Evolutionary conservation across 352 stramenopile species (phyloP), one percentile per base, ranked within the genome.

Genomic region (Globisporangium solare): DNA sequence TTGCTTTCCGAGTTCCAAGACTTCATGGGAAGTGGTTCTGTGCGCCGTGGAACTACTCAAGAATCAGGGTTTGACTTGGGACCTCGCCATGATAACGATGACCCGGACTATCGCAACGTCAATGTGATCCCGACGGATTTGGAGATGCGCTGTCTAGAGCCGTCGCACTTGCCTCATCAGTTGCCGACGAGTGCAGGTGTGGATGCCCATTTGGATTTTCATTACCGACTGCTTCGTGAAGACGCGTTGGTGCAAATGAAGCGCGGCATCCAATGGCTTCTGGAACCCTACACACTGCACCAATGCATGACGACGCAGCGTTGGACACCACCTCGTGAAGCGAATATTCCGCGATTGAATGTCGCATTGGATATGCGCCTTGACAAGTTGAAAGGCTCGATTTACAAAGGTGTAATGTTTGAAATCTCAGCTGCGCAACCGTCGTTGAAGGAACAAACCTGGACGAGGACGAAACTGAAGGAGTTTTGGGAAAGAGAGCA

Each of bases 1-100:
- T n/a, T 43, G 7, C 12, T 43, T n/a, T n/a, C 39, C 13, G 39
- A 43, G 13, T 3, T 43, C 2, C 39, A 43, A 6, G 39, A 43
- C 39, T 13, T n/a, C 7, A n/a, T 43, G 39, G 39, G 17, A 3
- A 6, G 39, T 43, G 39, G 13, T 6, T 18, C 12, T n/a, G 13
- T n/a, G 39, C 12, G 39, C 39, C 17, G 18, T 2, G 39, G 18
- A 10, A 43, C 3, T n/a, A 5, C 12, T 15, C 12, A 3, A n/a
- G 39, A 43, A 43, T 43, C 39, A 18, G 39, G 39, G 5, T n/a
- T 37, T 4, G 41, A 54, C 11, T 24, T 32, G 22, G 57, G 57
- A 6, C 64, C 54, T 17, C 55, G 58, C 40, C 64, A 71, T 43
- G 64, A 71, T 54, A 71, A 71, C n/a, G 64, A 66, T 51, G n/a